Evolutionary conservation across 306 rosid genomes (phyloP), one percentile per base, ranked within the genome.

Genomic region (Quercus alba): DNA sequence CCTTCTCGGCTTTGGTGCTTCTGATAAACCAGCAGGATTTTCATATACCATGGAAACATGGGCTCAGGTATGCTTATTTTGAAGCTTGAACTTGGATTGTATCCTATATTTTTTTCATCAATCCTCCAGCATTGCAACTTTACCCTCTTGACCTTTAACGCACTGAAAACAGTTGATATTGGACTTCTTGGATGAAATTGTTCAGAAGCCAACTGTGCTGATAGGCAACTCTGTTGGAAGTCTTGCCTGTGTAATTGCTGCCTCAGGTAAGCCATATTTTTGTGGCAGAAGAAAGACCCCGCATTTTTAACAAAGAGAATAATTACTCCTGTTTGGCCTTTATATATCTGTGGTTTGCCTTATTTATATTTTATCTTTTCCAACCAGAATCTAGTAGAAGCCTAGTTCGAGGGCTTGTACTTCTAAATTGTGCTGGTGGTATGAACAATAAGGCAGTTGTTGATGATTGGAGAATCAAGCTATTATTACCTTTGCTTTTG

Each of bases 391-490:
- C 97, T 81, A 87, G 81, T 44, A 83, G 81, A 73, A 82, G 81
- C 52, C 84, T 84, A 30, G 97, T 94, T 66, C 87, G 84, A 84
- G 98, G 94, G 63, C 85, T 91, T 57, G 97, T 90, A 76, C 89
- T 94, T 67, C 78, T 94, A 52, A 94, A 94, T 73, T 92, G 98
- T 77, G 86, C 97, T 10, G 98, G 98, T 75, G 97, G 98, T 62
- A 94, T 94, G 98, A 94, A 94, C 83, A 94, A 94, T 75, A 94
- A 94, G 84, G 98, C 97, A 64, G 83, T 94, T 66, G 94, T 90
- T 33, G 98, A 92, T 72, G 98, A 94, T 74, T 92, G 98, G 98
- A 89, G 98, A 86, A 94, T 92, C 90, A 92, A 89, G 88, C 86
- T 94, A 11, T 63, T 91, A 25, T 76, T 90, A 25, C 97, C 98